phyloP scores from a whole-genome alignment of 192 early-diverging fungal genomes.

The Diversispora eburnea region DNA sequence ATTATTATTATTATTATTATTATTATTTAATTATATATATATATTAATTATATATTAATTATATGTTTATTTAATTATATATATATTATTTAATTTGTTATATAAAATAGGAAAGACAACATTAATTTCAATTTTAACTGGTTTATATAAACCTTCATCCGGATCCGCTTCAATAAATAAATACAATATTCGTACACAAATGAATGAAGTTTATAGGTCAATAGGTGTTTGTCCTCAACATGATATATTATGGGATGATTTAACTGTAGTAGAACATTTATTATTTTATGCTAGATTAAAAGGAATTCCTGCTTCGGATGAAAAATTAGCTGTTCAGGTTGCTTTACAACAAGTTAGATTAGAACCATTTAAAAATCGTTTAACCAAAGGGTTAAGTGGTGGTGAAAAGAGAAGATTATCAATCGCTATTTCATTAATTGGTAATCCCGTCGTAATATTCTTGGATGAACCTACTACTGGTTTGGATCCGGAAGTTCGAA shows the following conservation, averaged over 20 bases:
- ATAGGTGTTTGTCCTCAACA: slow-evolving; percentile 75
- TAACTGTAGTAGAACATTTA: slow-evolving; percentile 63
- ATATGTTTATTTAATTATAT: not conserved
- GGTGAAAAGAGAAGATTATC: slow-evolving; percentile 74
- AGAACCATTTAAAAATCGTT: slow-evolving; percentile 49
- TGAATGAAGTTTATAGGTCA: slow-evolving; percentile 50
- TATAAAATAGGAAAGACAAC: slow-evolving; percentile 54
- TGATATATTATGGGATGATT: slow-evolving; percentile 73
- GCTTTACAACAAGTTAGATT: slow-evolving; percentile 53
- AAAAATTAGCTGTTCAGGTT: slow-evolving; percentile 42
- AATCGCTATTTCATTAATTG: slow-evolving; percentile 72
- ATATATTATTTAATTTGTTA: not conserved
- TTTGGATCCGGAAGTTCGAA: slow-evolving; percentile 68
- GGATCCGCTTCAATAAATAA: slow-evolving; percentile 58
- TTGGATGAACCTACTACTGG: slow-evolving; percentile 82
- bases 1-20: not conserved
- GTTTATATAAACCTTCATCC: slow-evolving; percentile 52
- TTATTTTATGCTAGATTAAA: slow-evolving; percentile 71
- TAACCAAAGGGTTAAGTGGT: slow-evolving; percentile 63
- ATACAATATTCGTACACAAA: slow-evolving; percentile 51
- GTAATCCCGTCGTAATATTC: slow-evolving; percentile 65
- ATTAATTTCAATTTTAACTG: slow-evolving; percentile 67
- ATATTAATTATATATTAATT: not conserved
- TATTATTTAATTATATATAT: not conserved
- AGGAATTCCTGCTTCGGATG: slow-evolving; percentile 48